Evolutionary conservation across 305 asterid species (phyloP), one percentile per base, ranked within the genome.

Genomic region (Stenogyne calaminthoides): DNA sequence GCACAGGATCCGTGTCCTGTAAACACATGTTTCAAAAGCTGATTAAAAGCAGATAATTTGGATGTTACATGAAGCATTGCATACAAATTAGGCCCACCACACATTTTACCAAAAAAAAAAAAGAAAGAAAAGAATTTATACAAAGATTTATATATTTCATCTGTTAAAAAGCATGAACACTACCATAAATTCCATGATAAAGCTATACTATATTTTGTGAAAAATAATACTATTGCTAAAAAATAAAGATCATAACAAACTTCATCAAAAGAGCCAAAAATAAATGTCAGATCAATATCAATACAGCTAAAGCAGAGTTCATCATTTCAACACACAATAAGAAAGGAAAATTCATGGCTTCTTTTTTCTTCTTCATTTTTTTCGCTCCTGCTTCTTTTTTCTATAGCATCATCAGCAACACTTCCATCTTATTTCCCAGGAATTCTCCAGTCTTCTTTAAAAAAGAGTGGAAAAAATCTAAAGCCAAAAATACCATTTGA

Each of bases 401-500:
- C 65, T 40, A 49, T 63, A 47, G 69, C 78, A 70, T 56, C 73
- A 70, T 56, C 73, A 42, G 78, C 78, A 59, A 61, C 84, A 52
- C 68, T 75, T 37, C 77, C 84, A 67, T 16, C 73, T 71, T 85
- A 71, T 71, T 80, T 85, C 22, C 93, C 93, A 25, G 85, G 89
- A 51, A 60, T 67, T 37, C 73, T 76, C 52, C 86, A 80, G 60
- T 69, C 89, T 65, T 82, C 88, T 3, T 27, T 77, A n/a, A 84
- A 75, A 76, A 88, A 79, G 67, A 56, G 61, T 39, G 77, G 44
- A 57, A 78, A 77, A 59, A 67, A 22, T 55, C 58, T 16, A 70
- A 80, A 81, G 64, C 78, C 85, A 71, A 87, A 76, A 44, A 54
- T 84, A 56, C 89, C 90, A 62, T 87, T 81, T 64, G 77, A 84